A percentile compares a stretch with the other conserved stretches of the same genome.
Evolutionary conservation across 2,329 filamentous ascomycete genomes (phyloP).

Genomic region (Penicillium sp.): DNA sequence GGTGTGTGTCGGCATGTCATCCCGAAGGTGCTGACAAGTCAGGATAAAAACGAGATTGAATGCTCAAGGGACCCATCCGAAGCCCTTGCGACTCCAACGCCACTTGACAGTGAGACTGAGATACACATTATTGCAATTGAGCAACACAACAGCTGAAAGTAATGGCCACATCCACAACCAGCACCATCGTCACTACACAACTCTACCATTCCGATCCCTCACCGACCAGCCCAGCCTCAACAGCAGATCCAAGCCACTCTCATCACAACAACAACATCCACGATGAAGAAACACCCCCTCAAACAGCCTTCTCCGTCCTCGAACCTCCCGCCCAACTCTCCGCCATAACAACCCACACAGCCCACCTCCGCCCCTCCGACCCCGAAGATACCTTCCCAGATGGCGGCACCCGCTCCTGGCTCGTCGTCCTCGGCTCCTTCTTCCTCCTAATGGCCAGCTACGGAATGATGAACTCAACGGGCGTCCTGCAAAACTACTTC

Average conservation of each 20-base stretch:
- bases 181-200: neutral
- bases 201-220: neutral
- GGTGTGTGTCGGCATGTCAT: neutral
- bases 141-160: neutral
- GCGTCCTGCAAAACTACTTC: constrained; percentile 53
- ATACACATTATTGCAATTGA: no score
- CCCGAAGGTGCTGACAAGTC: neutral
- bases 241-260: neutral
- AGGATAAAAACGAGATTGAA: neutral
- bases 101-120: neutral
- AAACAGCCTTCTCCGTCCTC: constrained; percentile 22
- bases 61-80: neutral
- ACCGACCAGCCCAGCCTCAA: neutral
- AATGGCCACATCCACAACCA: neutral
- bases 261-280: neutral
- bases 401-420: constrained; percentile 39
- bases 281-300: constrained; percentile 18
- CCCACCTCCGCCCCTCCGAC: constrained; percentile 15
- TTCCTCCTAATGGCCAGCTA: constrained; percentile 43
- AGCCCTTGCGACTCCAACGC: neutral
- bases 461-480: constrained; percentile 55
- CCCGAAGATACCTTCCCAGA: constrained; percentile 33
- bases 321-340: constrained; percentile 23
- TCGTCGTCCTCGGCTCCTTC: constrained; percentile 42
- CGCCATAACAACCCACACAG: constrained; percentile 24